A percentile compares a stretch with the other conserved stretches of the same genome.
These are phyloP conservation scores for Athelia psychrophila DNA, from an alignment of 1,284 basidiomycete genomes.

Conservation along the genomic window DNA sequence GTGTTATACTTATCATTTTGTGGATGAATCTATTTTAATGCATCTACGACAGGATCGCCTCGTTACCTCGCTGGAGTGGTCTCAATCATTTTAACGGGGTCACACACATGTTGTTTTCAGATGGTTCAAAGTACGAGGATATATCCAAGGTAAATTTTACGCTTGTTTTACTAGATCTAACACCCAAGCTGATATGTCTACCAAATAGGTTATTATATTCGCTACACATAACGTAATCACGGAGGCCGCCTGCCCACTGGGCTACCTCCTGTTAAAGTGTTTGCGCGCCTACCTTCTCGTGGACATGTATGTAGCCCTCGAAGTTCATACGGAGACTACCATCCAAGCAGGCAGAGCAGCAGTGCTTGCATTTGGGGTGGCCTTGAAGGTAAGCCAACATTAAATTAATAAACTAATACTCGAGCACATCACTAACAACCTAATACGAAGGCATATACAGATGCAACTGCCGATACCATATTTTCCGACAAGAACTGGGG, in stretches of 20 bases:
- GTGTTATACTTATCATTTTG: background rate
- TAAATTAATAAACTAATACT: background rate
- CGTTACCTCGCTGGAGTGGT: constrained; percentile 31
- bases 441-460: background rate
- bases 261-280: constrained; percentile 21
- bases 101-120: constrained; percentile 26
- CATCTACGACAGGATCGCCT: constrained; percentile 14
- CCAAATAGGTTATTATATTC: constrained; percentile 24
- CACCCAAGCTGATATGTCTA: background rate
- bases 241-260: constrained; percentile 6
- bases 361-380: constrained; percentile 13
- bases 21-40: too few relatives aligned
- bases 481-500: constrained; percentile 26
- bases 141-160: constrained; percentile 33
- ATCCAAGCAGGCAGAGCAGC: constrained; percentile 20
- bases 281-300: constrained; percentile 27
- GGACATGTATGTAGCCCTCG: constrained; percentile 24
- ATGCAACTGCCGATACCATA: background rate
- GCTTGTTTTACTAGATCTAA: background rate
- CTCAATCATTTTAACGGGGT: constrained; percentile 34
- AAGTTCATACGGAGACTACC: constrained; percentile 29
- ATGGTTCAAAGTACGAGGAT: constrained; percentile 35
- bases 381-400: constrained; percentile 21
- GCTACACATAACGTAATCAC: constrained; percentile 23
- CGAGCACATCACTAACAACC: background rate